Evolutionary conservation across 2,329 filamentous ascomycete species (phyloP), one percentile per base, ranked within the genome.

Genomic region (Thelonectria rubi): DNA sequence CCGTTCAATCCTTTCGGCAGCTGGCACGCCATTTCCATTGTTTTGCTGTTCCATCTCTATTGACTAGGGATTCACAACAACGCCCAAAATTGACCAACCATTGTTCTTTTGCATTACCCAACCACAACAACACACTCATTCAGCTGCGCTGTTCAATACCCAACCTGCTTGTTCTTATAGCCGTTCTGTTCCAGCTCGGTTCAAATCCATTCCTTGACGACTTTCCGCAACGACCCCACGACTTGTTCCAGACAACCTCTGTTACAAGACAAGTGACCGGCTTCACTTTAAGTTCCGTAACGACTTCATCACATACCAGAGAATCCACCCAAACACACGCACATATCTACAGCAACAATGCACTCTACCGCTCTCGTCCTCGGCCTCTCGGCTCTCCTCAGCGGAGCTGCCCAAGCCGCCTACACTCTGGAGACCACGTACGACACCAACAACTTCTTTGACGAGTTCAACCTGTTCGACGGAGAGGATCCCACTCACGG

Each of bases 401-500:
- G 68, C 40, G 67, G 65, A 17, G 66, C 61, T 45, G 66, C 67
- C 51, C 63, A 66, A 11, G 73, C 76, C 8, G 63, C 66, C 55
- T 87, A 87, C 72, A 73, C 70, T 11, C 76, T 86, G 52, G 74
- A 79, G 56, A 81, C 82, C 67, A 72, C 75, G 45, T 87, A 80
- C 74, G 79, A 86, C 73, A 59, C 72, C 7, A 77, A 73, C 72
- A 87, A 87, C 78, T 88, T 87, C 75, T 87, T 87, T 74, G 67
- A 79, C 18, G 75, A 77, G 53, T 87, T 87, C 70, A 78, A 81
- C 59, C 88, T 89, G 77, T 88, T 83, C 76, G 79, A 74, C 54
- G 77, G 74, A 3, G 61, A 77, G 0, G 92, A 95, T 71, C 92
- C 92, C 0, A 95, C 92, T 2, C 70, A 88, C 64, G 92, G 92